phyloP scores from a whole-genome alignment of 176 grass and related monocot genomes.

The Rhynchospora pubera region DNA sequence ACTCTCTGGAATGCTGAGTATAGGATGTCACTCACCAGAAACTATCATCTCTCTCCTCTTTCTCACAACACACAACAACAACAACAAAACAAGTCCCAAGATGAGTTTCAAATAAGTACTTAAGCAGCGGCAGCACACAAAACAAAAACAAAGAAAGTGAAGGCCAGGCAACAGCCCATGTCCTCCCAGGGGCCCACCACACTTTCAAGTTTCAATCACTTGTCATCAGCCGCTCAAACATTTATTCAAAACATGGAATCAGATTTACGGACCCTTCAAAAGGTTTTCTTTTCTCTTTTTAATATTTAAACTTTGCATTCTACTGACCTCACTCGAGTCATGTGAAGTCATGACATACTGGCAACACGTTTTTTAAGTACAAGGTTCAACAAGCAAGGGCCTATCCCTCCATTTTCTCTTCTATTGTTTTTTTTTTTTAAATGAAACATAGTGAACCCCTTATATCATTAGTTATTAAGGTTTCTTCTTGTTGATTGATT shows the following conservation, averaged over 20 bases:
- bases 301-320: background rate
- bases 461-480: background rate
- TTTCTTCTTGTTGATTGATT: background rate
- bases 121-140: no score
- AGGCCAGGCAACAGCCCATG: no score
- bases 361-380: background rate
- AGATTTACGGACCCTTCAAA: conserved; percentile 23
- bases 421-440: background rate
- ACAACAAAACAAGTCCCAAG: background rate
- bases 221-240: conserved; percentile 17
- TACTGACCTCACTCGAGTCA: background rate
- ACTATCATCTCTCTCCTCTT: conserved; percentile 21
- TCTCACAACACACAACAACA: background rate
- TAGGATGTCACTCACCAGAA: conserved; percentile 30
- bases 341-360: background rate
- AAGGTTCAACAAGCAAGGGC: background rate
- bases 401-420: background rate
- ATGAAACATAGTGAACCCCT: background rate
- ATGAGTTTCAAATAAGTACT: no score
- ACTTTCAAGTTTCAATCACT: conserved; percentile 6
- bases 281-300: conserved; percentile 25
- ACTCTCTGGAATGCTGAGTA: conserved; percentile 39
- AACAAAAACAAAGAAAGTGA: no score
- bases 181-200: background rate
- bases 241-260: conserved; percentile 21